Base-by-base conservation (phyloP, 2,329 filamentous ascomycete species). In the Talaromyces sp. region DNA sequence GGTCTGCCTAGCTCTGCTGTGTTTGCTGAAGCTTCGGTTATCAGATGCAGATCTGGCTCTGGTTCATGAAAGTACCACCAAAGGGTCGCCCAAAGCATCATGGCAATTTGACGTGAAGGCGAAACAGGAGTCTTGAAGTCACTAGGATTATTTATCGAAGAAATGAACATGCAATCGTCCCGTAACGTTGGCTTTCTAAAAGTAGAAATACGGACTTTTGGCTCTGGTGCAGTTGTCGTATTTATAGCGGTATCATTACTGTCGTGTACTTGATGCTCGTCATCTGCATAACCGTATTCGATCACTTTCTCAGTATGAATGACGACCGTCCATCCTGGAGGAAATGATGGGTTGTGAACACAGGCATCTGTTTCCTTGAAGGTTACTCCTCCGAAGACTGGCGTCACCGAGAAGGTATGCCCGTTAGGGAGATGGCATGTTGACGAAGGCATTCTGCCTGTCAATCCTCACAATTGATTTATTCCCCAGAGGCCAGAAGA, bases 31-130 rank as follows among this genome's bases (percentile, higher is more conserved):
- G 85, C 82, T 5, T 86, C 81, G 7, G 86, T 91, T 19, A 83
- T 83, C 39, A 95, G 74, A 59, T 86, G 84, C 0, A 85, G 83
- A 24, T 85, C 82, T 0, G 94, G 94, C 70, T 89, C 85, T 0
- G 88, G 85, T 76, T 96, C 92, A 79, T 97, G 93, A 72, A 97
- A 98, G 81, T 98, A 98, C 94, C 94, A 98, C 82, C 92, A 97
- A 49, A 98, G 82, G 1, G 92, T 93, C 39, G 93, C 88, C 91
- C 92, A 98, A 7, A 98, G 84, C 90, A 97, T 96, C 91, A 97
- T 93, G 69, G 94, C 94, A 66, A 97, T 91, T 79, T 96, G 91
- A 52, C 93, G 85, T 0, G 92, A 95, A 0, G 92, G 92, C 67
- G 92, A 96, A 14, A 84, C 87, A 1, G 90, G 86, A 0, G 92